Evolutionary conservation across 2,329 filamentous ascomycete genomes (phyloP), one percentile per base, ranked within the genome.

Genomic region (Aspergillus alliaceus): DNA sequence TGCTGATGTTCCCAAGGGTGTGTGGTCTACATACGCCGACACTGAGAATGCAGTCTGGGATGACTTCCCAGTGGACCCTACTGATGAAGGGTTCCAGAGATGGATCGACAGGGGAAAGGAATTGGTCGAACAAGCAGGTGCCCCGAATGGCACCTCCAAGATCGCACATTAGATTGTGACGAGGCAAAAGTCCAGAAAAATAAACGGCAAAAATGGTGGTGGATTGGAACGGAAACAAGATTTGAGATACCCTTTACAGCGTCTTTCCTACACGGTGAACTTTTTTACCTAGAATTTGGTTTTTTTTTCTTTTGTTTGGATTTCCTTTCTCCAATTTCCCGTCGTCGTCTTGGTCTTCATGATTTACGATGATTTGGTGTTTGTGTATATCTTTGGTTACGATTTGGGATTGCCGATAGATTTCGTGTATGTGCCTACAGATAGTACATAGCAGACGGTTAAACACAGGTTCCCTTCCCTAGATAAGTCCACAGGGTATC

Each of bases 21-120:
- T 73, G 9, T 75, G 69, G 69, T 77, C 74, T 9, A 70, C 66
- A 5, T 79, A 79, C 57, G 72, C 76, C 6, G 76, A 78, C 62
- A 70, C 75, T 6, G 69, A 72, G 53, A 68, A 69, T 37, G 56
- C 69, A 6, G 64, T 79, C 4, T 78, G 72, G 73, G 76, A 79
- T 50, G 74, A 77, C 49, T 78, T 78, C 57, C 77, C 77, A 1
- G 63, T 67, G 2, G 69, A 74, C 48, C 67, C 77, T 15, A 73
- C 71, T 4, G 64, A 73, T 25, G 67, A 69, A 0, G 77, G 77
- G 29, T 80, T 78, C 63, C 56, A 71, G 18, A 39, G 40, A 11
- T 80, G 77, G 77, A 72, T 79, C 64, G 66, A 67, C 6, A 66
- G 67, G 15, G 77, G 77, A 3, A 68, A 65, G 24, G 69, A 72